Base-by-base conservation (phyloP, 2,329 filamentous ascomycete species). In the Apiospora phragmitis region DNA sequence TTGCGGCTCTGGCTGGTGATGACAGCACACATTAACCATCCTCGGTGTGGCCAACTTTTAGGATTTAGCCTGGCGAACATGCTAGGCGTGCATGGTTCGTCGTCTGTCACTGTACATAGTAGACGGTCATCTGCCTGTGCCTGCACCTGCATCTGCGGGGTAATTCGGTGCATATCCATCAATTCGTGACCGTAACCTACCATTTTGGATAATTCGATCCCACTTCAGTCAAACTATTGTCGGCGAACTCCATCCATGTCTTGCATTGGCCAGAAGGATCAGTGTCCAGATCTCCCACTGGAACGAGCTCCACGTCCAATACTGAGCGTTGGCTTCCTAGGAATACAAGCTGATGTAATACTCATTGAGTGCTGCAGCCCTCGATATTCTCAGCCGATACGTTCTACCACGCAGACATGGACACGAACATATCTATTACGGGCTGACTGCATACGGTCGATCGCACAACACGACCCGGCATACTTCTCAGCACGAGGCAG, bases 111-210 rank as follows among this genome's bases (percentile, higher is more conserved):
- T 21, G 8, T 62, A 55, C 26, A 21, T 18, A n/a, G 55, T 62
- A 38, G 32, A 38, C 32, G 75, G 76, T 77, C 77, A 79, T 76
- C 74, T 77, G 76, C 77, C 76, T 73, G 73, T 74, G 71, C 73
- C 74, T 77, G 76, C 77, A 76, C 74, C 74, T 74, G 71, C 73
- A 69, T 76, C 73, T 73, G 73, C 74, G 76, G 77, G 75, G 74
- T 74, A 72, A 72, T 47, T 32, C 29, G 6, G 21, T 66, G 62
- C 62, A 66, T 66, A 66, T 42, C 35, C 62, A 42, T 66, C 24
- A 24, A 66, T 45, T 45, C 24, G 11, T 21, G 3, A 67, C 38
- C n/a, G 55, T 12, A 12, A 62, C 55, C 32, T 62, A 21, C 55
- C 55, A 62, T 38, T 62, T 62, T 38, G 29, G 29, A 38, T 62